Evolutionary conservation across 208 protist species (phyloP).

Genomic region (Vickermania ingenoplastis): DNA sequence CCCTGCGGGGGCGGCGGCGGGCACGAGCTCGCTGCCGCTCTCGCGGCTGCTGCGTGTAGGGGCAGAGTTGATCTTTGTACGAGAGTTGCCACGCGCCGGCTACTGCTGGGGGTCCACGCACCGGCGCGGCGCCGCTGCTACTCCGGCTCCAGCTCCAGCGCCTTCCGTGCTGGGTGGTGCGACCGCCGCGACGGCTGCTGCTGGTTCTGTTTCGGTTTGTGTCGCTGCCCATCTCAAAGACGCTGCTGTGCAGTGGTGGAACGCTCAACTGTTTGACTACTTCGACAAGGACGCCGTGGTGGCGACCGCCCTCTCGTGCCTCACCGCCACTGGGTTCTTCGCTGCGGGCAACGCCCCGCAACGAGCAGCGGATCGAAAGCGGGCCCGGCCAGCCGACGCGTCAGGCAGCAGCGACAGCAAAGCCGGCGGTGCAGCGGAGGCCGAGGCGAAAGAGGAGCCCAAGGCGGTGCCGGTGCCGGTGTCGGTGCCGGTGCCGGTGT

Average conservation of each 20-base stretch:
- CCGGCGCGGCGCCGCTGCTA: too few species aligned
- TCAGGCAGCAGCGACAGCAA: neutral
- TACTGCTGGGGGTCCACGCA: too few species aligned
- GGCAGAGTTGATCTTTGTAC: neutral
- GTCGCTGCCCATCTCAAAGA: neutral
- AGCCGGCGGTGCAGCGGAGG: neutral
- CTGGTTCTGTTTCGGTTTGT: too few species aligned
- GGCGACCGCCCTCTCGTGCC: neutral
- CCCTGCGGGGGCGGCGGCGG: conserved; percentile 14
- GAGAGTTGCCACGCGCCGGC: neutral
- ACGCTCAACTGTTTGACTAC: neutral
- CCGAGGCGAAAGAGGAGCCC: neutral
- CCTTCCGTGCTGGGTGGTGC: too few species aligned
- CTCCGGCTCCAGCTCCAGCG: too few species aligned
- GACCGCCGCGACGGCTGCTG: too few species aligned
- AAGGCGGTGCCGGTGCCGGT: neutral
- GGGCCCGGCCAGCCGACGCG: neutral
- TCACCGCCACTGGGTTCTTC: neutral
- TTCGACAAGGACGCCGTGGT: neutral
- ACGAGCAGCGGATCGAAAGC: too few species aligned
- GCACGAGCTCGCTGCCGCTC: conserved; percentile 3
- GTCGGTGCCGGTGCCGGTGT: neutral
- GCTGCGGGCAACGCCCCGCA: too few species aligned
- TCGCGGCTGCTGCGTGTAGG: conserved; percentile 4
- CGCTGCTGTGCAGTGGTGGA: neutral